These are phyloP conservation scores for Rosellinia necatrix DNA, from an alignment of 2,329 filamentous ascomycete species.

Conservation along the genomic window DNA sequence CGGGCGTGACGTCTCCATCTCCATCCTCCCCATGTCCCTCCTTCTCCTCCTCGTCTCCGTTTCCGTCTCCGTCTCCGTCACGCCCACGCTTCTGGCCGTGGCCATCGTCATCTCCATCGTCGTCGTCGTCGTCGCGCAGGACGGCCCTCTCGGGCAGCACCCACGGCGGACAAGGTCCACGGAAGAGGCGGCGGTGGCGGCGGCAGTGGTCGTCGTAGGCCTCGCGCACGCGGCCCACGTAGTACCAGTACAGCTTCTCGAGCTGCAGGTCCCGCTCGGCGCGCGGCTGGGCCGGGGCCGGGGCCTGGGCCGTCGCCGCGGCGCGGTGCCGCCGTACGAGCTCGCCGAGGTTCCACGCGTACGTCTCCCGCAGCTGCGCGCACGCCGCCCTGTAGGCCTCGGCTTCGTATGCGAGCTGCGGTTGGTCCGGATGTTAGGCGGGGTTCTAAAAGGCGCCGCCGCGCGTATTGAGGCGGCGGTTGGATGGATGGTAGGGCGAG, in stretches of 20 bases:
- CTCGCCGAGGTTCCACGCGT: slow-evolving; percentile 34
- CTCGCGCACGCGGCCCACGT: slow-evolving; percentile 25
- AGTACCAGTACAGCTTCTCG: slow-evolving; percentile 29
- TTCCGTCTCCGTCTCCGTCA: too few relatives aligned
- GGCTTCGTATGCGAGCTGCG: slow-evolving; percentile 32
- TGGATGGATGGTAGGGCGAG: too few relatives aligned
- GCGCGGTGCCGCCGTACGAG: slow-evolving; percentile 27
- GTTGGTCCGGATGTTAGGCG: slow-evolving; percentile 10
- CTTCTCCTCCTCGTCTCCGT: too few relatives aligned
- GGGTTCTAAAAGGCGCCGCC: not conserved
- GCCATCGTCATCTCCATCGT: too few relatives aligned
- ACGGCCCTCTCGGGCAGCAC: slow-evolving; percentile 16
- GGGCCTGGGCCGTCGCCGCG: too few relatives aligned
- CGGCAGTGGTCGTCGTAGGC: slow-evolving; percentile 24
- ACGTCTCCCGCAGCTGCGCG: slow-evolving; percentile 29
- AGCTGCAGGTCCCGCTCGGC: slow-evolving; percentile 28
- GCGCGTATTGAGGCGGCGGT: too few relatives aligned
- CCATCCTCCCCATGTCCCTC: too few relatives aligned
- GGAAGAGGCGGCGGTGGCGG: slow-evolving; percentile 25
- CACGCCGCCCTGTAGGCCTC: slow-evolving; percentile 30
- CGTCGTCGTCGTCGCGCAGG: slow-evolving; percentile 21
- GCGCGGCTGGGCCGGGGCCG: slow-evolving; percentile 20
- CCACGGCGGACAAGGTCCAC: slow-evolving; percentile 15
- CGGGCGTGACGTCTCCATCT: not conserved
- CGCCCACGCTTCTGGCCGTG: too few relatives aligned